Evolutionary conservation across 1,139 yeast species (phyloP).

Genomic region (Debaryomyces nepalensis): DNA sequence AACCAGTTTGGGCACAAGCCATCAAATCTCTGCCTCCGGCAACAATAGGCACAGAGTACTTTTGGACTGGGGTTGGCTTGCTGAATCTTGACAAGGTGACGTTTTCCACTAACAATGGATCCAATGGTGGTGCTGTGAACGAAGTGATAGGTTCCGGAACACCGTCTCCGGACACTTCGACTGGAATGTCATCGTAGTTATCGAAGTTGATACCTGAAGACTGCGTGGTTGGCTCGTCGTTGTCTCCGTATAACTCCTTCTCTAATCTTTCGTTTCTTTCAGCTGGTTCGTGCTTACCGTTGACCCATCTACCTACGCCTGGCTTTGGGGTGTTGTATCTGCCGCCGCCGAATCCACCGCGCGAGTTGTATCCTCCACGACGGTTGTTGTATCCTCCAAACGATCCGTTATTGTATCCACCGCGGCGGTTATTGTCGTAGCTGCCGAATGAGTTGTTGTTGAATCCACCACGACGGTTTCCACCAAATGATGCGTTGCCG

Average conservation of each 20-base stretch:
- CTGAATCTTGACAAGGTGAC: slow-evolving; percentile 86
- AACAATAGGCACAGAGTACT: slow-evolving; percentile 96
- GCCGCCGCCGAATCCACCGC: slow-evolving; percentile 35
- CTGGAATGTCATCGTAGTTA: slow-evolving; percentile 97
- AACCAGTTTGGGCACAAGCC: slow-evolving; percentile 96
- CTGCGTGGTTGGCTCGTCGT: slow-evolving; percentile 82
- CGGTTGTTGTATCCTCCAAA: slow-evolving; percentile 28
- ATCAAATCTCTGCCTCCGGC: slow-evolving; percentile 95
- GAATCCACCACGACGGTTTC: slow-evolving; percentile 23
- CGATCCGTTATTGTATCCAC: slow-evolving; percentile 20
- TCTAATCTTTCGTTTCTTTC: slow-evolving; percentile 73
- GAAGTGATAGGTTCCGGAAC: slow-evolving; percentile 92
- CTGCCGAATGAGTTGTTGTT: slow-evolving; percentile 14
- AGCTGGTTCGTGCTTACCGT: slow-evolving; percentile 90
- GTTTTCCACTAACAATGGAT: slow-evolving; percentile 82
- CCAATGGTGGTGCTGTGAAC: slow-evolving; percentile 93
- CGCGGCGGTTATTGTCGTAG: slow-evolving; percentile 16
- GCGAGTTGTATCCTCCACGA: slow-evolving; percentile 32
- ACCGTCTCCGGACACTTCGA: slow-evolving; percentile 93
- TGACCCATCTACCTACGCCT: slow-evolving; percentile 76
- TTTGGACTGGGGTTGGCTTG: slow-evolving; percentile 98
- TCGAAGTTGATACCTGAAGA: slow-evolving; percentile 98
- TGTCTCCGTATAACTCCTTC: slow-evolving; percentile 81
- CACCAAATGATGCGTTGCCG: slow-evolving; percentile 19
- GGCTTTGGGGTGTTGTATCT: slow-evolving; percentile 34